Evolutionary conservation across 768 basidiomycete genomes (phyloP), one percentile per base, ranked within the genome.

Genomic region (Lactifluus echinatus): DNA sequence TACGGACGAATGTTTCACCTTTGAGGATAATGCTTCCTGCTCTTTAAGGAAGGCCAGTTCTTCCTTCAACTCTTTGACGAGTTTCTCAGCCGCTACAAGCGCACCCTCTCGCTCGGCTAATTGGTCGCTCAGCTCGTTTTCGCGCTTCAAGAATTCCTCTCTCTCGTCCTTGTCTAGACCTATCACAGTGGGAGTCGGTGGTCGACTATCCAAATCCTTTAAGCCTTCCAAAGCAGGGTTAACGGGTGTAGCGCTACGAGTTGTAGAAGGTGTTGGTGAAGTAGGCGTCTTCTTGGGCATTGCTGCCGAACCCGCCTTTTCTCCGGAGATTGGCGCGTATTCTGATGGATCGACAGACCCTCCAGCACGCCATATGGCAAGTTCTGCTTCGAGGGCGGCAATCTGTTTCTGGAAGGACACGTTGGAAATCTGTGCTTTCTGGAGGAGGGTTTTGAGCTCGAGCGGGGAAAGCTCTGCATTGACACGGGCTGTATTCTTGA

Each of bases 401-500:
- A 96, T 91, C 68, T 94, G 89, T 64, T 89, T 83, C 72, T 91
- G 81, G 66, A 89, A 87, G 17, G 84, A 78, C 3, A 87, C 82
- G 61, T 92, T 89, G 31, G 93, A 85, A 31, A 88, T 75, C 63
- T 94, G 86, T 0, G 95, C 89, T 72, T 95, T 96, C 66, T 84
- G 83, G 60, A 99, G 77, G 34, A 96, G 76, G 11, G 82, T 84
- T 70, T 98, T 99, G 74, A 99, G 87, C 67, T 99, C 96, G 48
- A 93, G 76, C 2, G 96, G 95, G 2, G 95, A 91, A 50, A 99
- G 80, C 71, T 99, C 96, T 52, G 93, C 93, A 71, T 99, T 99
- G 74, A 99, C 91, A 45, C 96, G 89, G 59, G 96, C 96, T 59
- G 89, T 91, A 73, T 99, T 99, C 89, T 98, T 98, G 83, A 99